A percentile compares a stretch with the other conserved stretches of the same genome.
phyloP scores from a whole-genome alignment of 768 basidiomycete species.

The Suillus bovinus region DNA sequence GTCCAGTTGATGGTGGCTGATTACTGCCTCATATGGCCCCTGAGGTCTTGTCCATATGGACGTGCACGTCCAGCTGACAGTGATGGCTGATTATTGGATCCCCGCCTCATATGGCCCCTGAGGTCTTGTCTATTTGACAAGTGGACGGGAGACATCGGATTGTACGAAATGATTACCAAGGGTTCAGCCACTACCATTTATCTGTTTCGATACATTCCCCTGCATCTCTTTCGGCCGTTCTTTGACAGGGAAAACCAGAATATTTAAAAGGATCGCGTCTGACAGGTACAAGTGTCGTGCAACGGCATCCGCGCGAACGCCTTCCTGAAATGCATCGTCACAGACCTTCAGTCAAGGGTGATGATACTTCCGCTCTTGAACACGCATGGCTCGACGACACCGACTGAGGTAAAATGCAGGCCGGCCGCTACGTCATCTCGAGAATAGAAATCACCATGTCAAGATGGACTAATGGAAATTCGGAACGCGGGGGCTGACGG shows the following conservation, averaged over 20 bases:
- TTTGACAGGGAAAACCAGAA: conserved; percentile 24
- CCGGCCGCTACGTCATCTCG: conserved; percentile 30
- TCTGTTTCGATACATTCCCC: not conserved
- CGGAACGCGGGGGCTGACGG: conserved; percentile 26
- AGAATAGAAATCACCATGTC: not conserved
- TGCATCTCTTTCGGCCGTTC: not conserved
- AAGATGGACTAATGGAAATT: not conserved
- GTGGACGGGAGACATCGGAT: conserved; percentile 50
- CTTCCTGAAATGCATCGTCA: conserved; percentile 43
- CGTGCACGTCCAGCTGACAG: conserved; percentile 25
- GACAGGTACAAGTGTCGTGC: conserved; percentile 40
- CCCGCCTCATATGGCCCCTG: conserved; percentile 52
- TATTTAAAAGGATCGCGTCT: conserved; percentile 24
- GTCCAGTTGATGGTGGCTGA: conserved; percentile 33
- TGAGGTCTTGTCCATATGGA: conserved; percentile 40
- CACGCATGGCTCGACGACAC: conserved; percentile 48
- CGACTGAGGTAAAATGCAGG: conserved; percentile 48
- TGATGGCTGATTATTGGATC: conserved; percentile 38
- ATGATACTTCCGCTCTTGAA: conserved; percentile 31
- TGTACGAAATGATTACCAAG: conserved; percentile 53
- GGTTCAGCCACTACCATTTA: conserved; percentile 24
- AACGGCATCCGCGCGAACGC: conserved; percentile 29
- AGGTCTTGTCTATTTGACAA: conserved; percentile 33
- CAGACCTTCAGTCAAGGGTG: conserved; percentile 43
- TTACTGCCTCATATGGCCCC: conserved; percentile 47